Evolutionary conservation across 1,284 basidiomycete species (phyloP), one percentile per base, ranked within the genome.

Genomic region (Mycena sp.): DNA sequence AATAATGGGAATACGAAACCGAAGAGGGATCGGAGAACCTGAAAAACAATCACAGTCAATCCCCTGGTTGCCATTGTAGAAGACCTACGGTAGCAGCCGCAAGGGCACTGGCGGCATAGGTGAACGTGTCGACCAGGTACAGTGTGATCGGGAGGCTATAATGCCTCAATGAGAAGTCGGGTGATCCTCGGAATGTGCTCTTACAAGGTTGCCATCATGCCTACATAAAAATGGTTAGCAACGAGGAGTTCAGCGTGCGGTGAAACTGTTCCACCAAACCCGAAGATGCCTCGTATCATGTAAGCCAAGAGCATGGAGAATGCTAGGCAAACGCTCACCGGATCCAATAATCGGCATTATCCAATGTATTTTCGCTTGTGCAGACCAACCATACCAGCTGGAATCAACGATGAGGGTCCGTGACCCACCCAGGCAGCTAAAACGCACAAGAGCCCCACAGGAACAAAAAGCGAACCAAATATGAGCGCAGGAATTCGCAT

Each of bases 1-100:
- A 89, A 87, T 21, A 89, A 73, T 2, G 86, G 88, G 69, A 88
- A 89, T 0, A 77, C 81, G 60, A 87, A 87, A 25, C 85, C 86
- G 40, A 86, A 77, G 46, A 85, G 54, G 0, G 83, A 87, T 4
- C 87, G 82, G 72, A 86, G 78, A 37, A 81, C 84, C 87, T 88
- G 62, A 11, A 29, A 26, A 63, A n/a, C 37, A 65, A 38, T 40
- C 50, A 48, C 58, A 11, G 45, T 17, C 21, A 43, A 52, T 16
- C 23, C 16, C 70, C 14, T 35, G 32, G 32, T 35, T 35, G 32
- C 32, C 14, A 7, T 9, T 35, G 14, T 35, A 14, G 32, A 35
- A 79, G 53, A 71, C 87, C 89, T 4, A 84, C 74, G 16, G 85
- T 84, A 2, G 87, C 86, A 0, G 84, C 83, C 11, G 85, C 83